Conservation (phyloP, 495 filamentous ascomycete genomes). For the Articulospora tetracladia region DNA sequence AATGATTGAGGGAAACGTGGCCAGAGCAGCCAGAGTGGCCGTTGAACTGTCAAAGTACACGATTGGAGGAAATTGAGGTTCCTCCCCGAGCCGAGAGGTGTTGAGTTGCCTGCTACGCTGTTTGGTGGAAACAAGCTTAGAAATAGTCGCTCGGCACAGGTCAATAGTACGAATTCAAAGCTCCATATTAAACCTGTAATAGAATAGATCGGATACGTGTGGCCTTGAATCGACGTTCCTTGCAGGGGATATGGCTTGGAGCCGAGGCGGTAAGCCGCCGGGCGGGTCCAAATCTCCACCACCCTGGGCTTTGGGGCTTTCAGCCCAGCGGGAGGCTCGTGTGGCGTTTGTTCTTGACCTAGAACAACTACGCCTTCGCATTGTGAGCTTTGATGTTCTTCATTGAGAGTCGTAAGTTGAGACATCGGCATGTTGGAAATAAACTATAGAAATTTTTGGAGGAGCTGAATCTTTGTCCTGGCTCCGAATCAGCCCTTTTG, state of each 20-base stretch:
- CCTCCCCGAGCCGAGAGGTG: too few species aligned
- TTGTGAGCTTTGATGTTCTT: neutral
- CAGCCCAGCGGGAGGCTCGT: neutral
- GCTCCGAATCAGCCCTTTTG: neutral
- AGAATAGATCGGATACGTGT: too few species aligned
- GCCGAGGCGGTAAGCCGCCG: neutral
- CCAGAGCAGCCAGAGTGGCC: slow-evolving; percentile 72
- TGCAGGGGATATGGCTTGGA: too few species aligned
- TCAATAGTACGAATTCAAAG: too few species aligned
- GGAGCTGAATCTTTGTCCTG: neutral
- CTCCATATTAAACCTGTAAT: too few species aligned
- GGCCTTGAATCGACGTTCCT: neutral
- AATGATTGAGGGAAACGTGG: slow-evolving; percentile 75
- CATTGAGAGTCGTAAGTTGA: neutral
- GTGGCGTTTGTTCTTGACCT: neutral
- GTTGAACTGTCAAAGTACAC: slow-evolving; percentile 59
- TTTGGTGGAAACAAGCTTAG: too few species aligned
- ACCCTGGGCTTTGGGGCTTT: neutral
- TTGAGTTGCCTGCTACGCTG: too few species aligned
- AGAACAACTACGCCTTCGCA: neutral
- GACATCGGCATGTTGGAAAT: neutral
- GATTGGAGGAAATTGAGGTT: slow-evolving; percentile 38
- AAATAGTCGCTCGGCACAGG: too few species aligned
- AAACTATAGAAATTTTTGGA: neutral
- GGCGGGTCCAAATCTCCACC: neutral